phyloP scores from a whole-genome alignment of 2,329 filamentous ascomycete genomes.

The Colletotrichum ledebouriae region DNA sequence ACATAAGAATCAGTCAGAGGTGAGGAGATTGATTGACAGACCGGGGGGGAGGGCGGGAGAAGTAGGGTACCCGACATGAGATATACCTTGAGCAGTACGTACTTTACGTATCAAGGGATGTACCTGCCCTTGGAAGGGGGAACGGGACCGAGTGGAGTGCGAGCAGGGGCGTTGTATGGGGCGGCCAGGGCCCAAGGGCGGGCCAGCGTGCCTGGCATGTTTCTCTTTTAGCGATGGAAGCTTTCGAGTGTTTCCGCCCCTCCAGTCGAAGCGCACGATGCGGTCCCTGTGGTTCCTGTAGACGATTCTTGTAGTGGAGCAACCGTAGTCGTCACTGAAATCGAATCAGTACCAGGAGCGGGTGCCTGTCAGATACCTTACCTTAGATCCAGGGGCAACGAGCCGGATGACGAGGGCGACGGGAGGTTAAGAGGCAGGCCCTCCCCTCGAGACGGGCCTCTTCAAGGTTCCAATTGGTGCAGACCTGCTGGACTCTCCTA shows the following conservation, averaged over 20 bases:
- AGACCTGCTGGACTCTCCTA: too few relatives aligned
- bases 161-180: conserved; percentile 14
- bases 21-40: conserved; percentile 5
- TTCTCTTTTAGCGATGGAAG: conserved; percentile 42
- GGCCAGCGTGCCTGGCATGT: conserved; percentile 34
- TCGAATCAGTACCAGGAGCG: too few relatives aligned
- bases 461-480: background rate
- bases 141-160: too few relatives aligned
- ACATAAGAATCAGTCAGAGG: background rate
- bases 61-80: too few relatives aligned
- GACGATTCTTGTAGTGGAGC: background rate
- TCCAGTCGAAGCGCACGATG: conserved; percentile 32
- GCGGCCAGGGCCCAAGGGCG: conserved; percentile 11
- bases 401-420: too few relatives aligned
- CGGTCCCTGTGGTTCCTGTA: conserved; percentile 8
- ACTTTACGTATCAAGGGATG: too few relatives aligned
- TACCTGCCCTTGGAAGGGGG: too few relatives aligned
- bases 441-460: too few relatives aligned
- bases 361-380: too few relatives aligned
- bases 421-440: too few relatives aligned
- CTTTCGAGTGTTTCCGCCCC: conserved; percentile 40
- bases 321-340: conserved; percentile 2
- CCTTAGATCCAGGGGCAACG: too few relatives aligned
- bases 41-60: background rate
- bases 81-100: too few relatives aligned